Conservation (phyloP, 495 filamentous ascomycete species). For the Aspergillus diversus region DNA sequence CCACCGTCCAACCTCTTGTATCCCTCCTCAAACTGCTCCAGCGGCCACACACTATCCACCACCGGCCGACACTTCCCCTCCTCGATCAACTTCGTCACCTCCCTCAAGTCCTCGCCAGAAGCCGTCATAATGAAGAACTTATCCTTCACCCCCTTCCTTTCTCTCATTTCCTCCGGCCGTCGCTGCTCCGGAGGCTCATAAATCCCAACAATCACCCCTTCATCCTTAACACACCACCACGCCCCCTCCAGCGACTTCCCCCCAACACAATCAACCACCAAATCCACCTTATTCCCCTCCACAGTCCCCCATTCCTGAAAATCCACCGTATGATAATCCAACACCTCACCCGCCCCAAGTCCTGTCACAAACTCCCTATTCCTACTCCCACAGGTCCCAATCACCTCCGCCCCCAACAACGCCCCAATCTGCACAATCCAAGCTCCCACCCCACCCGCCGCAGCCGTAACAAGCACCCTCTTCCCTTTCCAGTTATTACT, state of each 20-base stretch:
- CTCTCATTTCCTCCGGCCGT: conserved; percentile 37
- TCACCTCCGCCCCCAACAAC: conserved; percentile 42
- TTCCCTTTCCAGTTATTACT: conserved; percentile 28
- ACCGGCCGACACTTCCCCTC: conserved; percentile 39
- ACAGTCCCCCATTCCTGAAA: conserved; percentile 41
- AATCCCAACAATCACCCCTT: conserved; percentile 53
- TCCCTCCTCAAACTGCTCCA: conserved; percentile 49
- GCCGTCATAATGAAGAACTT: conserved; percentile 51
- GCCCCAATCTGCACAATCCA: conserved; percentile 60
- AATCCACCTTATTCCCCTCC: conserved; percentile 39
- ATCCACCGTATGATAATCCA: conserved; percentile 45
- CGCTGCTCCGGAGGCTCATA: conserved; percentile 47
- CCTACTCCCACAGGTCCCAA: conserved; percentile 43
- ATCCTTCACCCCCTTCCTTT: conserved; percentile 32
- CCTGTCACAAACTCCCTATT: conserved; percentile 44
- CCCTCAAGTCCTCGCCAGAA: conserved; percentile 39
- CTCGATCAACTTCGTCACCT: conserved; percentile 47
- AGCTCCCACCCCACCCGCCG: conserved; percentile 55
- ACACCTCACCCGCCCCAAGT: conserved; percentile 48
- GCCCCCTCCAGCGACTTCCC: conserved; percentile 42
- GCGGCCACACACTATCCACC: conserved; percentile 51
- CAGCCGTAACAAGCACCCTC: conserved; percentile 51
- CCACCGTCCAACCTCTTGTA: conserved; percentile 47
- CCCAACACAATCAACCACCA: conserved; percentile 56
- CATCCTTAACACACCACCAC: conserved; percentile 47